Evolutionary conservation across 306 rosid species (phyloP).

Genomic region (Astragalus glycyphyllos): DNA sequence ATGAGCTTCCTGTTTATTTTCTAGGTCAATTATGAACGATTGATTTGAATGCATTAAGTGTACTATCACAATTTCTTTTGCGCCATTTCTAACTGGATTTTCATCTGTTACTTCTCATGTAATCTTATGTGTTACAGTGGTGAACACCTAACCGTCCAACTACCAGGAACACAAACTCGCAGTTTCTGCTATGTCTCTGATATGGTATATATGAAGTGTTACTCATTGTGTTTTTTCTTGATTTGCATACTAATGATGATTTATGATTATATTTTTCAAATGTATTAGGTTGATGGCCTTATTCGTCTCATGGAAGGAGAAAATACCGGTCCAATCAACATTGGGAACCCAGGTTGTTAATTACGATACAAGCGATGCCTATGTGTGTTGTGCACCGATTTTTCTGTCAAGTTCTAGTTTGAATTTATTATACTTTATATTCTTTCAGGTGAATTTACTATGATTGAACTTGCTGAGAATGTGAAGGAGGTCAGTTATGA

Average conservation of each 20-base stretch:
- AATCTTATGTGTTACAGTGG: slow-evolving; percentile 54
- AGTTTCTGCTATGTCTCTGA: slow-evolving; percentile 87
- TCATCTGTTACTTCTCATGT: not conserved
- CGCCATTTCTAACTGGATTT: not conserved
- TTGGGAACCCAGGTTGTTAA: slow-evolving; percentile 78
- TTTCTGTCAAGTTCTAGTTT: slow-evolving; percentile 16
- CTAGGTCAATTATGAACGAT: too few relatives aligned
- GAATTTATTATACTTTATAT: slow-evolving; percentile 13
- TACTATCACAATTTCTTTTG: not conserved
- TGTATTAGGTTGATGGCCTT: slow-evolving; percentile 78
- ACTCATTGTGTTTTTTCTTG: slow-evolving; percentile 8
- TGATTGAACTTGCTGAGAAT: slow-evolving; percentile 90
- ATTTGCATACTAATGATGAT: slow-evolving; percentile 17
- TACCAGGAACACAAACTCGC: slow-evolving; percentile 87
- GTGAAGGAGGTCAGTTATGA: slow-evolving; percentile 78
- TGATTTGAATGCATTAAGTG: slow-evolving; percentile 11
- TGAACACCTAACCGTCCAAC: slow-evolving; percentile 77
- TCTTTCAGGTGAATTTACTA: slow-evolving; percentile 88
- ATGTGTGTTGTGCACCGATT: not conserved
- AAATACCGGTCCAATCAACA: slow-evolving; percentile 81
- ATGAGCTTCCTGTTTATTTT: not conserved
- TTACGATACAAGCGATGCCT: slow-evolving; percentile 16
- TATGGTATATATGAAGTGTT: slow-evolving; percentile 54
- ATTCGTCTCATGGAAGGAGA: slow-evolving; percentile 84
- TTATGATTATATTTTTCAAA: slow-evolving; percentile 27